Evolutionary conservation across 345 rosid species (phyloP).

Genomic region (Corymbia maculata): DNA sequence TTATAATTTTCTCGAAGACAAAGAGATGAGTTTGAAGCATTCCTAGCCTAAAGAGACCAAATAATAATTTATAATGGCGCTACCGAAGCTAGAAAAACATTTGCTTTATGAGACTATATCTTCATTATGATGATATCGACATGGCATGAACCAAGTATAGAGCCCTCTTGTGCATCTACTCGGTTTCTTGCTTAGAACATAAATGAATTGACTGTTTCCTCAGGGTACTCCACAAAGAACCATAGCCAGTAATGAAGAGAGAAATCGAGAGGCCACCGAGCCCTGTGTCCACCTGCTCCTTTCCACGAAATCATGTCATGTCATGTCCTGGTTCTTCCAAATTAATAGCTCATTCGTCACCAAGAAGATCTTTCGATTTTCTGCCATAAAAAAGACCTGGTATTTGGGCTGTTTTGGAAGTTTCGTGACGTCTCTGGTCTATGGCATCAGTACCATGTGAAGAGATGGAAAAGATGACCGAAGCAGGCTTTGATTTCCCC

Average conservation of each 20-base stretch:
- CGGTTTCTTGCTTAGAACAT: neutral
- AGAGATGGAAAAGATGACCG: neutral
- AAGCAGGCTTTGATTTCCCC: neutral
- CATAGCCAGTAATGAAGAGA: neutral
- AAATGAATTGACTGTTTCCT: neutral
- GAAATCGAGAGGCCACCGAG: neutral
- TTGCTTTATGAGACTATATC: neutral
- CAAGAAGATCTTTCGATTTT: neutral
- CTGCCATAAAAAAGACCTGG: neutral
- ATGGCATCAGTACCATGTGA: neutral
- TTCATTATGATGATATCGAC: neutral
- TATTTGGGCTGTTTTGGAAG: neutral
- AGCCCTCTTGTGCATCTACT: neutral
- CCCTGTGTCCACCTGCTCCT: neutral
- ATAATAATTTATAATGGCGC: neutral
- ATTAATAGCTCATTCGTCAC: neutral
- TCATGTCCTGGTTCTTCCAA: neutral
- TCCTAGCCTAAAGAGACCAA: rapidly evolving
- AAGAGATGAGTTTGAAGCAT: neutral
- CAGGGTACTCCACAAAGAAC: neutral
- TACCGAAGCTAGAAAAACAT: neutral
- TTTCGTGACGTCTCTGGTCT: neutral
- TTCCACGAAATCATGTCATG: neutral
- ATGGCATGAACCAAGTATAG: neutral
- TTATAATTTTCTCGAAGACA: neutral